Base-by-base conservation (phyloP, 1,139 yeast species). In the Debaryomyces sp. region DNA sequence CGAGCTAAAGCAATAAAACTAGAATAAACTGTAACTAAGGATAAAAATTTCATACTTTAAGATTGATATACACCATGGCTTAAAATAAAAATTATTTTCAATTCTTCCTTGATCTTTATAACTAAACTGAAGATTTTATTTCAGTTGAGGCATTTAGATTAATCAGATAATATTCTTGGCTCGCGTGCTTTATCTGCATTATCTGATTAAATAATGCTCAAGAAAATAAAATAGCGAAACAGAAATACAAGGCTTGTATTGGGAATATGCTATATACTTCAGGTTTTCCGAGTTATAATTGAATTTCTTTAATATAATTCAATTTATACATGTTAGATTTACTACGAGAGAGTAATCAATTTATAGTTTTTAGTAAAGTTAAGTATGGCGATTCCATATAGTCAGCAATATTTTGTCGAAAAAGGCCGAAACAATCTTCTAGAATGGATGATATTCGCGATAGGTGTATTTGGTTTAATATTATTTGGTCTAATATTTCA, bases 401-500 rank as follows among this genome's bases (percentile, higher is more conserved):
- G 56, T 10, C 48, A 59, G 4, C 78, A 73, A 48, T 75, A 61
- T 54, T 64, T 53, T 50, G 72, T 67, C 22, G 83, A 78, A 54
- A 56, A 44, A 29, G 58, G 62, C 0, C 60, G 81, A 50, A 76
- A 70, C 51, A 57, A 53, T 42, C 63, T 59, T 47, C 76, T 56
- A 51, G 73, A 70, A 46, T 75, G 81, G 76, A 52, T 72, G 18
- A 58, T 68, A 6, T 69, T 69, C 49, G 65, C 61, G 0, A 26
- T 71, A 4, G 59, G 68, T 2, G 34, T 74, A 3, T 15, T 59
- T 1, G 48, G 64, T 1, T 58, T 77, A n/a, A 50, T 63, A 0
- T n/a, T 65, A 5, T 77, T 77, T 61, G 82, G 82, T 5, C 7
- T 73, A 4, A 29, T 76, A 1, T 74, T 76, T 56, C 67, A 71